A percentile compares a stretch with the other conserved stretches of the same genome.
These are phyloP conservation scores for Heracleum sosnowskyi DNA, from an alignment of 129 eudicot species.

Conservation along the genomic window DNA sequence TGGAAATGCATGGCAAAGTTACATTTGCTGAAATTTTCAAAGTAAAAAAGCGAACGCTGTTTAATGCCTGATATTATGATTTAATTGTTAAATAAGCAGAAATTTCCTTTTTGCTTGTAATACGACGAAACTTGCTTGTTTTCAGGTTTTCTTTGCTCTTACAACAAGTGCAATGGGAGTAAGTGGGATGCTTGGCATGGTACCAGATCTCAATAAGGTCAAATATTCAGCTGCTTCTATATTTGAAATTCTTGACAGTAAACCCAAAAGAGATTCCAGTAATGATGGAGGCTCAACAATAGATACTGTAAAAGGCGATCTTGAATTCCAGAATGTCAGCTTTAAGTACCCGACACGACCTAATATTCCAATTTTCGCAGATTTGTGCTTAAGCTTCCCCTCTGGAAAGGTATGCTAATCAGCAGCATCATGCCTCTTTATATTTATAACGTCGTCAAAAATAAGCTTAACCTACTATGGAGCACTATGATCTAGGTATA, in stretches of 20 bases:
- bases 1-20: conserved; percentile 33
- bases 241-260: conserved; percentile 55
- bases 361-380: conserved; percentile 49
- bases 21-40: conserved; percentile 41
- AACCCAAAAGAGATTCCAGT: conserved; percentile 61
- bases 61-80: not conserved
- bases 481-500: too few relatives aligned
- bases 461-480: too few relatives aligned
- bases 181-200: conserved; percentile 44
- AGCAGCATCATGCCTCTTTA: not conserved
- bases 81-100: not conserved
- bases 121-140: not conserved
- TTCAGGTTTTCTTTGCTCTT: conserved; percentile 78
- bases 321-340: conserved; percentile 60
- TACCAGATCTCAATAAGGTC: conserved; percentile 58
- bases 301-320: conserved; percentile 54
- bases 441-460: not conserved
- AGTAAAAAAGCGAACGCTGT: conserved; percentile 12
- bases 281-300: conserved; percentile 46
- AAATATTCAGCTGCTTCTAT: conserved; percentile 62
- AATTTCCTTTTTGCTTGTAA: not conserved
- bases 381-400: conserved; percentile 50
- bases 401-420: conserved; percentile 44
- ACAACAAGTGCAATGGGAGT: conserved; percentile 55
- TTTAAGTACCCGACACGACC: conserved; percentile 77